Conservation (phyloP, 2,329 filamentous ascomycete genomes). For the Ploettnerulaceae sp. region DNA sequence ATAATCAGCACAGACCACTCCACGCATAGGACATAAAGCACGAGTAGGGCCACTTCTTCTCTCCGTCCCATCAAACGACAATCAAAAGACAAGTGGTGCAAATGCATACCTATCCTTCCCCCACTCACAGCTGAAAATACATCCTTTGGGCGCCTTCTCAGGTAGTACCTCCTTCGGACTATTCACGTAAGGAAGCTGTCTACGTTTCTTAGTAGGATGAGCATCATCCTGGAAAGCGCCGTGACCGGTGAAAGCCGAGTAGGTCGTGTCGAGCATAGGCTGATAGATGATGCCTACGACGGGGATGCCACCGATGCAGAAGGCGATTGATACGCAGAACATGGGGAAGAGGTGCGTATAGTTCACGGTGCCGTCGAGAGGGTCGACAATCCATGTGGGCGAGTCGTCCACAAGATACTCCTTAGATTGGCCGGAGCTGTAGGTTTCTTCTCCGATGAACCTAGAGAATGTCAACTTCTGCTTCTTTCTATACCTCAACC, state of each 20-base stretch:
- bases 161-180: conserved; percentile 61
- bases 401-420: conserved; percentile 59
- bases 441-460: conserved; percentile 74
- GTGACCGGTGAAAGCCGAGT: conserved; percentile 59
- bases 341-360: conserved; percentile 77
- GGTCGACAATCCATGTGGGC: conserved; percentile 74
- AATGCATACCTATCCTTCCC: conserved; percentile 54
- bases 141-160: conserved; percentile 58
- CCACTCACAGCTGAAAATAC: conserved; percentile 73
- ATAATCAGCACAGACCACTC: background rate
- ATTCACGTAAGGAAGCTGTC: conserved; percentile 57
- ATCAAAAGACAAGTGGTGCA: too few relatives aligned
- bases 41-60: too few relatives aligned
- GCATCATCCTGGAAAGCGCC: conserved; percentile 51
- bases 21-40: too few relatives aligned
- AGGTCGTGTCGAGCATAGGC: conserved; percentile 64
- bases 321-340: conserved; percentile 75
- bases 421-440: conserved; percentile 62
- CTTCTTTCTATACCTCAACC: background rate
- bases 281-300: conserved; percentile 69
- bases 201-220: conserved; percentile 43
- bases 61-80: too few relatives aligned
- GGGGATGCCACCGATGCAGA: conserved; percentile 55
- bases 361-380: conserved; percentile 73
- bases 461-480: conserved; percentile 36